Evolutionary conservation across 2,329 filamentous ascomycete genomes (phyloP).

Genomic region (Arachnomyces sp.): DNA sequence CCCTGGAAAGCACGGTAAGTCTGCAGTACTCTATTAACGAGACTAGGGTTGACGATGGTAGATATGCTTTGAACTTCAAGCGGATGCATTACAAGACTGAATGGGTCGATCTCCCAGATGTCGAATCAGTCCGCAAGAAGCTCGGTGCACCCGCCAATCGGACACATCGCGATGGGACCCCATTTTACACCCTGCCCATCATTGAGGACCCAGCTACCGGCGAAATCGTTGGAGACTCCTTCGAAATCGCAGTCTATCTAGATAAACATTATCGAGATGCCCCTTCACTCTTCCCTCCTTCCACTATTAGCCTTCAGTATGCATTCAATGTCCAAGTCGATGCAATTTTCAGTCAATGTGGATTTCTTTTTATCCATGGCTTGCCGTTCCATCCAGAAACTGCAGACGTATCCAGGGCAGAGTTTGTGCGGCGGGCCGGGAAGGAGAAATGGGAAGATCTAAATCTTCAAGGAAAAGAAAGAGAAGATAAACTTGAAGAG

Average conservation of each 20-base stretch:
- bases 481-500: too few relatives aligned
- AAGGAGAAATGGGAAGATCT: constrained; percentile 1
- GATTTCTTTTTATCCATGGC: constrained; percentile 3
- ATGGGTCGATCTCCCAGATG: constrained; percentile 12
- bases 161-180: constrained; percentile 2
- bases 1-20: constrained; percentile 30
- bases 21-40: constrained; percentile 22
- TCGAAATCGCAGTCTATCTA: constrained; percentile 9
- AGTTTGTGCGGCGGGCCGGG: constrained; percentile 7
- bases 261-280: background rate
- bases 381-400: constrained; percentile 9
- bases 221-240: constrained; percentile 7
- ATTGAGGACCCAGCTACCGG: constrained; percentile 3
- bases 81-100: constrained; percentile 7
- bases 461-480: too few relatives aligned
- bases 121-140: constrained; percentile 7
- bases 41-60: background rate
- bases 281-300: too few relatives aligned
- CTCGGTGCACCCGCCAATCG: constrained; percentile 4
- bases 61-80: constrained; percentile 13
- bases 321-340: constrained; percentile 9
- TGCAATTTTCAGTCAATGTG: constrained; percentile 6
- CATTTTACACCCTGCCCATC: constrained; percentile 7
- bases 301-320: background rate
- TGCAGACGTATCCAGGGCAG: constrained; percentile 5